Evolutionary conservation across 116 monocot genomes (phyloP), one percentile per base, ranked within the genome.

Genomic region (Cymodocea nodosa): DNA sequence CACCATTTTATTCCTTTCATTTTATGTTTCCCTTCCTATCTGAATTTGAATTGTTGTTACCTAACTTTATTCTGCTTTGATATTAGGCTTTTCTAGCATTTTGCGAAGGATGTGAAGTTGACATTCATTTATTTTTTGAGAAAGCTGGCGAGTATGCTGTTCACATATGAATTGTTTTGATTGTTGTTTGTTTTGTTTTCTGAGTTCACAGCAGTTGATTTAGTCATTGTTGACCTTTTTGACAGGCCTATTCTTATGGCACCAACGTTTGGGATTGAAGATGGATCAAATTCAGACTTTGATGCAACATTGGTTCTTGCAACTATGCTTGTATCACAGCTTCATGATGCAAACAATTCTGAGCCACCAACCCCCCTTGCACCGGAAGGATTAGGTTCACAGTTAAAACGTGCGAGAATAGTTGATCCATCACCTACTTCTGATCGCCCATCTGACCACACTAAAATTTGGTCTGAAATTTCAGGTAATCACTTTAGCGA

Each of bases 41-140:
- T 6, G 16, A 15, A 35, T 36, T 39, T 19, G 37, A 37, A 16
- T 62, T 39, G 22, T 19, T 44, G 16, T 36, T 11, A 18, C 37
- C 35, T 37, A 18, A 36, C n/a, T 62, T 8, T 35, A 9, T 37
- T 62, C 12, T 23, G 4, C 11, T 30, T 54, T 67, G 36, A 56
- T 22, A n/a, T 62, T 55, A 97, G 97, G 97, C 97, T 61, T 97
- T 97, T 72, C 76, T 97, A 56, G 67, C 85, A n/a, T 97, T 87
- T 76, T 97, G 97, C 82, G 97, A 97, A 83, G 97, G 91, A 78
- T 97, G 97, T 56, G 91, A 97, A 72, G 85, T 85, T 71, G 91
- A 97, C 30, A 90, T 91, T 23, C 97, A 85, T 54, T 48, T 97
- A 50, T 97, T 82, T 73, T 97, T 97, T 55, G 85, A 91, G 54